These are phyloP conservation scores for Xerocomus brunneocitrinus DNA, from an alignment of 768 basidiomycete genomes.

Conservation along the genomic window DNA sequence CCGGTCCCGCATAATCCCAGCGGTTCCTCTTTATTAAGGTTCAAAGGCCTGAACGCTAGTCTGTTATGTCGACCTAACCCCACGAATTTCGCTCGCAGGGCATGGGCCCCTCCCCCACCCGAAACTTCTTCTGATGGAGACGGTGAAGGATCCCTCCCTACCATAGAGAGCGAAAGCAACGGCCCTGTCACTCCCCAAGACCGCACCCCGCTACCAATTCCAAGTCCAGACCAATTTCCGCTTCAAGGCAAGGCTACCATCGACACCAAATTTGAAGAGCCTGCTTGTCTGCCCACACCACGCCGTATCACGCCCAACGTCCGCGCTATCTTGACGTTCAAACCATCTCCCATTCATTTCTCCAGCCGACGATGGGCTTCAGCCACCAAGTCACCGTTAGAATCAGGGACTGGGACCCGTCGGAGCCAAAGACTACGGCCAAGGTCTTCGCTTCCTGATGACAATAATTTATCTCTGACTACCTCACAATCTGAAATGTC, in stretches of 20 bases:
- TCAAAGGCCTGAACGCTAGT: slow-evolving; percentile 38
- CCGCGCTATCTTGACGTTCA: slow-evolving; percentile 47
- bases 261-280: slow-evolving; percentile 20
- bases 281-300: slow-evolving; percentile 21
- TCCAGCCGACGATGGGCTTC: slow-evolving; percentile 60
- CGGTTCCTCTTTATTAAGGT: slow-evolving; percentile 24
- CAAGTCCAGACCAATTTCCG: slow-evolving; percentile 29
- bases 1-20: slow-evolving; percentile 24
- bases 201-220: slow-evolving; percentile 39
- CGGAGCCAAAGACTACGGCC: slow-evolving; percentile 35
- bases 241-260: slow-evolving; percentile 16
- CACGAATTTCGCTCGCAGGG: slow-evolving; percentile 52
- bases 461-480: slow-evolving; percentile 28
- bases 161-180: slow-evolving; percentile 44
- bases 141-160: slow-evolving; percentile 29
- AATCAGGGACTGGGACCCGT: slow-evolving; percentile 31
- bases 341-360: slow-evolving; percentile 61
- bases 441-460: slow-evolving; percentile 25
- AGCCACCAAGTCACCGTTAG: slow-evolving; percentile 32
- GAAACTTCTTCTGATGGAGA: slow-evolving; percentile 35
- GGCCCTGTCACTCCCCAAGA: slow-evolving; percentile 60
- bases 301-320: slow-evolving; percentile 16
- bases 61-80: slow-evolving; percentile 59
- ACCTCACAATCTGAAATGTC: slow-evolving; percentile 26
- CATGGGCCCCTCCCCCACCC: slow-evolving; percentile 44